Evolutionary conservation across 179 eudicot species (phyloP), one percentile per base, ranked within the genome.

Genomic region (Silene vulgaris): DNA sequence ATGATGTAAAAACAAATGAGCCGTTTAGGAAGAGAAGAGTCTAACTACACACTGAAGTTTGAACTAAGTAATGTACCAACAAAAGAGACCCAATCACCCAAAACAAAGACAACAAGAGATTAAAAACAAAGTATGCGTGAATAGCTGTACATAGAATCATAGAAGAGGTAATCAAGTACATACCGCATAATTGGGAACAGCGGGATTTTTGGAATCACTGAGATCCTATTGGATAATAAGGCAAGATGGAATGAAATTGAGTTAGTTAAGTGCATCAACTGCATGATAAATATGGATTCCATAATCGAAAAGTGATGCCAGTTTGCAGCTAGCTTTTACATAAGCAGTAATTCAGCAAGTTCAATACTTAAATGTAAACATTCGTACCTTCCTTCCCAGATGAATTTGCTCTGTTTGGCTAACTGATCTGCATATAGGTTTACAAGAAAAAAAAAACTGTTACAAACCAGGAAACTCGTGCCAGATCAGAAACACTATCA

Each of bases 111-210:
- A 65, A 29, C 28, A 64, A 74, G 19, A 71, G 45, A 23, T 62
- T 35, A 4, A 3, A 9, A 28, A 69, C 29, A 23, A 76, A 65
- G 37, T 5, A 20, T 32, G 13, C 6, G 14, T 43, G 65, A 64
- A 85, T 56, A 74, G 13, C 12, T 40, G 20, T 9, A 66, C 37
- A 29, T 65, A 48, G 65, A 43, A 23, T 11, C 52, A 45, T 45
- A 45, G 52, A 45, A 45, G 14, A 61, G 23, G 52, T 4, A 61
- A 76, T 5, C 37, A 20, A 59, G 45, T 23, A 86, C 97, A 85
- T 86, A 95, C 99, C 79, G 91, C 99, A 88, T 90, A 95, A 88
- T 77, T 87, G 8, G 99, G 96, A 70, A 86, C 83, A 62, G 86
- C 96, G 67, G 78, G 23, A 80, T 81, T 90, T 86, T 86, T 90